Evolutionary conservation across 139 green algal genomes (phyloP), one percentile per base, ranked within the genome.

Genomic region (Tetradesmus lagerheimii): DNA sequence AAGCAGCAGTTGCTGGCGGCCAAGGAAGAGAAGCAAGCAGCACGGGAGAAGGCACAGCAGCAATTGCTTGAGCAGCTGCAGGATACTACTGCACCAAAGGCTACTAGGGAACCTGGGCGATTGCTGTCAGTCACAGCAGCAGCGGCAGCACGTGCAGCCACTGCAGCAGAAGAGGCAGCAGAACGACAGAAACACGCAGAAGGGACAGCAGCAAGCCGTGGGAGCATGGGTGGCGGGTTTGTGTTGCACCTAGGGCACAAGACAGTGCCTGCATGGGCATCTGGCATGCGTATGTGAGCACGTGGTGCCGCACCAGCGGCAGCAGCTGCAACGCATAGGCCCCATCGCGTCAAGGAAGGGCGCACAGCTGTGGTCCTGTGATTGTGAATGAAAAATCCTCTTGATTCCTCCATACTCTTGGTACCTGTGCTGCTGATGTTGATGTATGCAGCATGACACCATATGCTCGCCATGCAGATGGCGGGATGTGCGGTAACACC

Each of bases 221-320:
- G 80, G 25, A 86, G 45, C 45, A 74, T 74, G 25, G 43, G 27
- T n/a, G 66, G 80, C 25, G 80, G 80, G 4, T 86, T 86, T 74
- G 80, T 86, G 45, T 45, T 86, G 80, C 80, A 86, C 35, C 23
- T 86, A 6, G 45, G 80, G 11, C 80, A 86, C 31, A 86, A 86
- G 45, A 47, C 80, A 27, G 45, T 74, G 45, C 80, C 80, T 23
- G 45, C 43, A 41, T 86, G 80, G 80, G 80, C 80, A 41, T 74
- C 80, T 23, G 80, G 80, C 25, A 74, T 86, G 80, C 45, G 45
- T 27, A 20, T 31, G 23, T 71, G 8, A 62, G 47, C 47, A 71
- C 8, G 57, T 23, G 14, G 57, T 71, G n/a, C n/a, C n/a, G n/a
- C n/a, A n/a, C n/a, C n/a, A n/a, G n/a, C n/a, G 1, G 23, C 23